Conservation (phyloP, 2,329 filamentous ascomycete species). For the Zasmidium angulare region DNA sequence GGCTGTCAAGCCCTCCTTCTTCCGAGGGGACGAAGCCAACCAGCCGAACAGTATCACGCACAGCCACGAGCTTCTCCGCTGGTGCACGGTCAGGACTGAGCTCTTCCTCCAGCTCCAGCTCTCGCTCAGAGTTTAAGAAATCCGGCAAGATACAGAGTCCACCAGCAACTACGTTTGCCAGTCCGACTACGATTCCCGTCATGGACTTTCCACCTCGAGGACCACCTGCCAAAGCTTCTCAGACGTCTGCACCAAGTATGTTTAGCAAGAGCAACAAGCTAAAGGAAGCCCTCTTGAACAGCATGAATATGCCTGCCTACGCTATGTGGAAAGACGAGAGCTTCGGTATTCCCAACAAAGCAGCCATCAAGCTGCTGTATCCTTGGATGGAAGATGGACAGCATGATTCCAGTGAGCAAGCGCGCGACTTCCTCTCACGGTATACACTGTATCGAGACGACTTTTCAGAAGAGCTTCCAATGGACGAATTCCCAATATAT, state of each 20-base stretch:
- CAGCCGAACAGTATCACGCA: slow-evolving; percentile 43
- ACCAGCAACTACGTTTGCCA: slow-evolving; percentile 39
- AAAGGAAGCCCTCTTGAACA: slow-evolving; percentile 76
- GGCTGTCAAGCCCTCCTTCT: slow-evolving; percentile 15
- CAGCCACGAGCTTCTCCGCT: slow-evolving; percentile 39
- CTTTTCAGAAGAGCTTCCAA: slow-evolving; percentile 58
- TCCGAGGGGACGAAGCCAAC: slow-evolving; percentile 29
- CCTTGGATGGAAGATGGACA: slow-evolving; percentile 37
- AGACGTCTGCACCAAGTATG: slow-evolving; percentile 62
- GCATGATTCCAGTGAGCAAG: slow-evolving; percentile 37
- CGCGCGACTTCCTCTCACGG: slow-evolving; percentile 55
- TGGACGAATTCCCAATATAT: slow-evolving; percentile 66
- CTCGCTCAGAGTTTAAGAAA: slow-evolving; percentile 13
- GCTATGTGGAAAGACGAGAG: slow-evolving; percentile 80
- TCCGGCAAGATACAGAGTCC: slow-evolving; percentile 17
- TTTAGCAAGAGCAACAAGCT: slow-evolving; percentile 72
- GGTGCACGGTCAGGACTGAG: slow-evolving; percentile 39
- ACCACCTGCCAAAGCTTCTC: slow-evolving; percentile 57
- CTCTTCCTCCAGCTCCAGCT: slow-evolving; percentile 39
- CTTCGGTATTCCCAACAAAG: slow-evolving; percentile 71
- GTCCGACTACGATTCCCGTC: slow-evolving; percentile 55
- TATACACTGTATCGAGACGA: slow-evolving; percentile 67
- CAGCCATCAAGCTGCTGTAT: slow-evolving; percentile 47
- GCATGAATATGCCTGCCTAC: slow-evolving; percentile 70
- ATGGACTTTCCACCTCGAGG: slow-evolving; percentile 67